These are phyloP conservation scores for Calonectria hawksworthii DNA, from an alignment of 2,329 filamentous ascomycete species.

Conservation along the genomic window DNA sequence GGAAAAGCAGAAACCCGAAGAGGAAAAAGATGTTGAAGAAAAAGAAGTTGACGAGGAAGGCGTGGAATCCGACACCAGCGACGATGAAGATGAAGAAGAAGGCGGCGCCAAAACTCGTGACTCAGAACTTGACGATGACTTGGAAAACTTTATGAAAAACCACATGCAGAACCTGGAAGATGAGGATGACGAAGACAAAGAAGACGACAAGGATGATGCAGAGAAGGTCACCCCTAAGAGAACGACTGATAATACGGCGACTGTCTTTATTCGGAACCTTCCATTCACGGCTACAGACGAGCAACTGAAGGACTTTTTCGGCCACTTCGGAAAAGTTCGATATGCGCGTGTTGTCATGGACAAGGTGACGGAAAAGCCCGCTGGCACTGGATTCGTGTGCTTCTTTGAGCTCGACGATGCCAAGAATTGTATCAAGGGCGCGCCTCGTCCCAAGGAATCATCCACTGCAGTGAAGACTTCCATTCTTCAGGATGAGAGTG, in stretches of 20 bases:
- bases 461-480: conserved; percentile 77
- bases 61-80: conserved; percentile 47
- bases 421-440: conserved; percentile 79
- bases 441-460: conserved; percentile 72
- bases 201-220: conserved; percentile 55
- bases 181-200: conserved; percentile 60
- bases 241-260: conserved; percentile 74
- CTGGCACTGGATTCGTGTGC: conserved; percentile 95
- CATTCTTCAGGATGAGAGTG: conserved; percentile 86
- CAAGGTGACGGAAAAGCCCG: conserved; percentile 84
- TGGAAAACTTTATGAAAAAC: conserved; percentile 71
- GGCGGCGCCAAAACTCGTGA: conserved; percentile 54
- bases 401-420: conserved; percentile 86
- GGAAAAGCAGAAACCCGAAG: conserved; percentile 72
- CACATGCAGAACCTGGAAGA: conserved; percentile 70
- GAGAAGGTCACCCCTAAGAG: conserved; percentile 46
- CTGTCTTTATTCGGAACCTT: conserved; percentile 93
- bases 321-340: conserved; percentile 86
- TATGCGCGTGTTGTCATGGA: conserved; percentile 96
- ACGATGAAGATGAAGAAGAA: conserved; percentile 52
- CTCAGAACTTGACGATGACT: conserved; percentile 58
- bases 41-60: conserved; percentile 56
- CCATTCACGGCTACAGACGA: conserved; percentile 91
- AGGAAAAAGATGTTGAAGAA: conserved; percentile 52
- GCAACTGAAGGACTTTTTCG: conserved; percentile 86